Base-by-base conservation (phyloP, 768 basidiomycete genomes). In the Boletus tylopilopsis region DNA sequence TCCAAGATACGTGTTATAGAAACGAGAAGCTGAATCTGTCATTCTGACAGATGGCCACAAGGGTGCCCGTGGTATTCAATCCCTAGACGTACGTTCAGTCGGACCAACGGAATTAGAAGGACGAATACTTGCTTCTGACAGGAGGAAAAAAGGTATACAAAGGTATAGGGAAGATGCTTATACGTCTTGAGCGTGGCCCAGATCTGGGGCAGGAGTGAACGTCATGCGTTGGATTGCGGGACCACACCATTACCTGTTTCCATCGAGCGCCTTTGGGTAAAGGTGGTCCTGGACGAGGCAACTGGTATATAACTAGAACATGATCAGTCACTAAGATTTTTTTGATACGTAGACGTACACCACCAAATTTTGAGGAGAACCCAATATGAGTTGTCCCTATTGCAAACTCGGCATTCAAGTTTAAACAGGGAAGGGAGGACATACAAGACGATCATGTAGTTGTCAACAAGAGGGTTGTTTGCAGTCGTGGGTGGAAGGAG, bases 331-430 rank as follows among this genome's bases (percentile, higher is more conserved):
- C 23, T 0, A 25, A 11, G 22, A 42, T 16, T 16, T 29, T 11
- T 22, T 7, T 6, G 30, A 6, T 16, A n/a, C 11, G 21, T 30
- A 32, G 1, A 68, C 84, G 43, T 68, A 89, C 88, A 90, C 90
- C 90, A 94, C 82, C 91, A 93, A 42, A 90, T 81, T 6, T 90
- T 90, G 10, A 76, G 73, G 1, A 92, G 39, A 11, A 94, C 85
- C 89, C 86, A 85, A 54, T 90, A 89, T 0, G 71, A 75, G 49
- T 84, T 90, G 13, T 80, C 83, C 21, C 86, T 87, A 50, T 19
- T 11, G 38, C 30, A 42, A 3, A 35, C 27, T 43, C 15, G 40
- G 21, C n/a, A n/a, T n/a, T 15, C 9, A 10, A 0, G 5, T 87
- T 89, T 30, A 6, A 7, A 13, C 25, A 24, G 16, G 29, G 13